Evolutionary conservation across 345 rosid genomes (phyloP).

Genomic region (Ceriops zippeliana): DNA sequence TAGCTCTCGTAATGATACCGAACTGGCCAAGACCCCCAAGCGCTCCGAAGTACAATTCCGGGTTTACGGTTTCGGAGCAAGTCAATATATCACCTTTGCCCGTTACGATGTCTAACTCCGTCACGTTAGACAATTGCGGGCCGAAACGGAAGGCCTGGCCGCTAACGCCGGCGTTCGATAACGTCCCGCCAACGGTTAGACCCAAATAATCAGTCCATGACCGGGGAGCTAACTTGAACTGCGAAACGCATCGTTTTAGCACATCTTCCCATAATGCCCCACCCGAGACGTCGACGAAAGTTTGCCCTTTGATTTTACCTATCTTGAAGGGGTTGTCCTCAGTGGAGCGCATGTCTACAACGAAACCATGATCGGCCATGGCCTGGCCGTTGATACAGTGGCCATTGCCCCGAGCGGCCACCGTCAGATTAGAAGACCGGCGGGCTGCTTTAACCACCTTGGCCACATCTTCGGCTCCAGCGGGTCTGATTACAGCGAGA

Average conservation of each 20-base stretch:
- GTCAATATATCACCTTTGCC: constrained; percentile 62
- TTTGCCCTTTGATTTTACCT: constrained; percentile 20
- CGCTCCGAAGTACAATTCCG: constrained; percentile 65
- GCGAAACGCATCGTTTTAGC: constrained; percentile 55
- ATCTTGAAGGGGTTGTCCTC: constrained; percentile 43
- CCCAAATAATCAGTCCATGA: constrained; percentile 92
- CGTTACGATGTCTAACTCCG: constrained; percentile 83
- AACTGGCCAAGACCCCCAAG: constrained; percentile 94
- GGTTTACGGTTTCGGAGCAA: constrained; percentile 54
- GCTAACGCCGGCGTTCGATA: constrained; percentile 94
- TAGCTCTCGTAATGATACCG: constrained; percentile 83
- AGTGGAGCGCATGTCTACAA: constrained; percentile 71
- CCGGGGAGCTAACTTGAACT: constrained; percentile 62
- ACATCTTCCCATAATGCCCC: constrained; percentile 96
- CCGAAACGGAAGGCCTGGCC: constrained; percentile 94
- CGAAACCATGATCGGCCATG: constrained; percentile 77
- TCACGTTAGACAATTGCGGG: constrained; percentile 79
- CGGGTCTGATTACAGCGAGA: constrained; percentile 56
- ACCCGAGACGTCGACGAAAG: constrained; percentile 62
- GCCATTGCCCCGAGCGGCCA: constrained; percentile 94
- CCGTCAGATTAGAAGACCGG: constrained; percentile 57
- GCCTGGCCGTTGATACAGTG: constrained; percentile 98
- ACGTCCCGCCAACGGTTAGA: constrained; percentile 87
- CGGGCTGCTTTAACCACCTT: constrained; percentile 46
- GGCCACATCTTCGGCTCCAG: constrained; percentile 62